Evolutionary conservation across 371 early-diverging fungal genomes (phyloP), one percentile per base, ranked within the genome.

Genomic region (Chytridium lagenaria): DNA sequence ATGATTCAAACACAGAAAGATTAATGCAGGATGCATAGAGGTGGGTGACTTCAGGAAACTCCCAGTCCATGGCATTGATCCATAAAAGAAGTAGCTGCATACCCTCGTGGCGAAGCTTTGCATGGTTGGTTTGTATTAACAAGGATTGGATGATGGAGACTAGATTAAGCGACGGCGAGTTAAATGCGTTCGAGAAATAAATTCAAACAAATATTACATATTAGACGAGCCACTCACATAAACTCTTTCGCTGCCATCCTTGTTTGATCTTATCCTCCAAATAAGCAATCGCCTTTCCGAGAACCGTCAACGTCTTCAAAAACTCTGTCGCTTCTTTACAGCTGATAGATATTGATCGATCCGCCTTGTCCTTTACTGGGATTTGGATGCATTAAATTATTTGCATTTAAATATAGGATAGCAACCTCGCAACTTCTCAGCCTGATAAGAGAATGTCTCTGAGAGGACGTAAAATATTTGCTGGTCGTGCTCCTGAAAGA

Each of bases 401-500:
- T 67, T 71, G 38, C 23, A 33, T 50, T 30, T 10, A 51, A 33
- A 65, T n/a, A n/a, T n/a, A n/a, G n/a, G n/a, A n/a, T n/a, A 22
- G 55, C 40, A 28, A 89, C 91, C 87, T 79, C 88, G 89, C 37
- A 92, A 89, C 77, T 92, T 92, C 50, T 91, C 92, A 40, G 89
- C 83, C 69, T 91, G 92, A 59, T 88, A 86, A 72, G 85, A 86
- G 72, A 90, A 91, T 16, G 86, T 83, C 64, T 93, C 93, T 71
- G 79, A 82, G 26, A 90, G 83, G 37, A 93, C 93, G 30, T 81
- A 80, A 75, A 90, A 92, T 2, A 93, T 87, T 51, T 87, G 86
- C 38, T 88, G 88, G 44, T 90, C 90, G 82, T 94, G 85, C 26
- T 93, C 92, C 76, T 90, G 89, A 75, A 92, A 92, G 80, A 93